These are phyloP conservation scores for Grigorovia yakushimaensis DNA, from an alignment of 805 yeast genomes.

Conservation along the genomic window DNA sequence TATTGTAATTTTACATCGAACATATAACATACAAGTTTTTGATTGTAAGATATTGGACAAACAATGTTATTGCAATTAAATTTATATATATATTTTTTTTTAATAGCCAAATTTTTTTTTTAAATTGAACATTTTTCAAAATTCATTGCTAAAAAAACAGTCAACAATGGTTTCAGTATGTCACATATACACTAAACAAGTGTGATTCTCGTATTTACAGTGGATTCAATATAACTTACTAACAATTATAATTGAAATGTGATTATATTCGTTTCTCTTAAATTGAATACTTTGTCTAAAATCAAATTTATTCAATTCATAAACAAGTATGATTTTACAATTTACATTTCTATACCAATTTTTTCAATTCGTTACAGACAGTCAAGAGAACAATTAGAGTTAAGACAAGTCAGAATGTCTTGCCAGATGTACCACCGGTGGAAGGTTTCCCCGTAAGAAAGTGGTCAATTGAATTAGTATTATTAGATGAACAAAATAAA, in stretches of 20 bases:
- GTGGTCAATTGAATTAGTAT: slow-evolving; percentile 74
- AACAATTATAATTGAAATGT: neutral
- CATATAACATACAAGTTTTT: neutral
- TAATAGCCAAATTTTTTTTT: neutral
- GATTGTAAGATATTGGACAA: neutral
- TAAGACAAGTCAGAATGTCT: slow-evolving; percentile 75
- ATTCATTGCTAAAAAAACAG: neutral
- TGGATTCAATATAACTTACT: neutral
- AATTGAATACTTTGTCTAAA: too few species aligned
- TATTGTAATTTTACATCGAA: neutral
- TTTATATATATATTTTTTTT: neutral
- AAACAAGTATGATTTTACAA: too few species aligned
- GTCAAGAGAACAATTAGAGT: slow-evolving; percentile 82
- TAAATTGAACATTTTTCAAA: neutral
- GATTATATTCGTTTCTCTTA: neutral
- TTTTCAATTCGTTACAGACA: slow-evolving; percentile 17
- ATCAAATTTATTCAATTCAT: too few species aligned
- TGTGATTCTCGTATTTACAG: neutral
- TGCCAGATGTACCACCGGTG: slow-evolving; percentile 75
- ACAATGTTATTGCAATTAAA: neutral
- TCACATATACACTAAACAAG: neutral
- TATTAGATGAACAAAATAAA: slow-evolving; percentile 72
- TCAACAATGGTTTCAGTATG: neutral
- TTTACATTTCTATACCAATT: neutral
- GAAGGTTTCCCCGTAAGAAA: slow-evolving; percentile 90